phyloP scores from a whole-genome alignment of 1,139 yeast species.

The Candida gigantensis region DNA sequence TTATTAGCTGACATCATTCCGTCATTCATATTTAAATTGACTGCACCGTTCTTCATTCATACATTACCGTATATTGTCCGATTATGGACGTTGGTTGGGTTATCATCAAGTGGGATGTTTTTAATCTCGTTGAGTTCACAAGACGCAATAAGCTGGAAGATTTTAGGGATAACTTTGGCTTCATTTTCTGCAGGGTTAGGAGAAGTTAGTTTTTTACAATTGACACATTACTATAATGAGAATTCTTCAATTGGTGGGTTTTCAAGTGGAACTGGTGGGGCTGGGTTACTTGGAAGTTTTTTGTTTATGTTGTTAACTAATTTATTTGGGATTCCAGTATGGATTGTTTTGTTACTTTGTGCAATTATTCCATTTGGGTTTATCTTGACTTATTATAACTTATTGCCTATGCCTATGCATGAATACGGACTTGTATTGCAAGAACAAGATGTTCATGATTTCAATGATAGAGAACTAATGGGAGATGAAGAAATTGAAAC shows the following conservation, averaged over 20 bases:
- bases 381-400: constrained; percentile 25
- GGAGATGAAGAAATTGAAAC: background rate
- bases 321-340: constrained; percentile 31
- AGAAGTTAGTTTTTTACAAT: constrained; percentile 81
- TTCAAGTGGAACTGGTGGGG: constrained; percentile 95
- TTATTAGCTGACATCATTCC: constrained; percentile 87
- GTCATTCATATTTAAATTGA: constrained; percentile 66
- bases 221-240: constrained; percentile 69
- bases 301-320: constrained; percentile 43
- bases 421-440: constrained; percentile 10
- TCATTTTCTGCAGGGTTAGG: constrained; percentile 88
- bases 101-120: constrained; percentile 79
- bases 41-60: constrained; percentile 81
- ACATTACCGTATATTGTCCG: constrained; percentile 58
- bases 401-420: constrained; percentile 26
- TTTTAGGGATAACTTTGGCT: constrained; percentile 78
- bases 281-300: constrained; percentile 81
- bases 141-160: constrained; percentile 32
- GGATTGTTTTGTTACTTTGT: constrained; percentile 33
- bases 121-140: constrained; percentile 51
- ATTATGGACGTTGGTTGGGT: constrained; percentile 51
- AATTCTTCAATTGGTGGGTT: constrained; percentile 71
- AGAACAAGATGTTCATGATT: constrained; percentile 9
- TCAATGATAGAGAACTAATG: background rate
- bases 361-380: constrained; percentile 42